Evolutionary conservation across 306 rosid species (phyloP), one percentile per base, ranked within the genome.

Genomic region (Pterocarpus macrocarpus): DNA sequence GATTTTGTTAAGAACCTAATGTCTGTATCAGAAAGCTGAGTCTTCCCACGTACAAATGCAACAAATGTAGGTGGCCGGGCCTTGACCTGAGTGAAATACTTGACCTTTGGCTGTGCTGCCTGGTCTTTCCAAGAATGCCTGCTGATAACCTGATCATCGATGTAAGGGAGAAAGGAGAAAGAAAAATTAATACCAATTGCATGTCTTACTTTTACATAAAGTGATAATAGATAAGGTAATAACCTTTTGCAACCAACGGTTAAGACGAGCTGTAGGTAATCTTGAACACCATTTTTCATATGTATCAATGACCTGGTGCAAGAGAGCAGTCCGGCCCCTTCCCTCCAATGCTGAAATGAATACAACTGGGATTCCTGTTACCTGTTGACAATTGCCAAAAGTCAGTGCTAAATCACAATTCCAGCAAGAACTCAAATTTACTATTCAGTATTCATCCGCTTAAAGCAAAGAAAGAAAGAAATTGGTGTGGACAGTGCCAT

Each of bases 81-180:
- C 89, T 95, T 95, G 75, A 95, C 99, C 89, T 91, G 98, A 13
- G 99, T 95, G 82, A 95, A 95, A 84, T 95, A 95, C 81, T 95
- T 92, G 10, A 91, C 84, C 90, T 93, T 93, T 1, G 99, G 92
- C 69, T 90, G 97, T 49, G 95, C 92, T 76, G 97, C 91, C 88
- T 90, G 97, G 86, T 93, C 97, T 86, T 91, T 95, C 99, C 99
- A 95, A 36, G 97, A 95, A 88, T 95, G 99, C 85, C 98, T 87
- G 89, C 99, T 90, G 97, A 95, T 92, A 79, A 94, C 97, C 98
- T 94, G 89, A 76, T 39, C 56, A 73, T 73, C 70, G 28, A 1
- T 7, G n/a, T 7, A 15, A 70, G 59, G 3, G 8, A 22, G 15
- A 43, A 43, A 39, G 10, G 14, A 43, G 28, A 63, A 44, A 58